Evolutionary conservation across 371 early-diverging fungal genomes (phyloP).

Genomic region (Mucor indicus): DNA sequence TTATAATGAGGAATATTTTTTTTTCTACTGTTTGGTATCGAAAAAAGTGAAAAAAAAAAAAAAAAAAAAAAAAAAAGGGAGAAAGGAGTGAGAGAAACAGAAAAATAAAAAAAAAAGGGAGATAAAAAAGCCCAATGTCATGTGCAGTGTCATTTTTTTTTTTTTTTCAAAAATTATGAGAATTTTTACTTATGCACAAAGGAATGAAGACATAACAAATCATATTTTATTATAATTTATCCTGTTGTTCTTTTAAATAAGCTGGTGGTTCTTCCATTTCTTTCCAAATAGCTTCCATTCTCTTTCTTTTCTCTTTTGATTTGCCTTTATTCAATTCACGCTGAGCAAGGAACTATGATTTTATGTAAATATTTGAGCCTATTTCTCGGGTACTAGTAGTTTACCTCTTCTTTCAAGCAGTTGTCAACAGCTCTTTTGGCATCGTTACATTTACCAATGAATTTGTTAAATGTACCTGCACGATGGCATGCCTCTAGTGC

Average conservation of each 20-base stretch:
- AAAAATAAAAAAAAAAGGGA: too few relatives aligned
- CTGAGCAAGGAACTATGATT: slow-evolving; percentile 35
- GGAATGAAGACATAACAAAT: neutral
- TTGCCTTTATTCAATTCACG: slow-evolving; percentile 38
- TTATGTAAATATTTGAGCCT: too few relatives aligned
- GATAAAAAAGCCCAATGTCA: too few relatives aligned
- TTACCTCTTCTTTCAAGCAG: slow-evolving; percentile 45
- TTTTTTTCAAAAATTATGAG: too few relatives aligned
- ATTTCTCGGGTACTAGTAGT: too few relatives aligned
- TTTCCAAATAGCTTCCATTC: slow-evolving; percentile 43
- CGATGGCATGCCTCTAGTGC: slow-evolving; percentile 44
- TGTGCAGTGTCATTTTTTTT: too few relatives aligned
- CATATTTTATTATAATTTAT: neutral
- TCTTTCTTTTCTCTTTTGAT: slow-evolving; percentile 35
- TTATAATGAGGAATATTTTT: too few relatives aligned
- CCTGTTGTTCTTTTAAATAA: slow-evolving; percentile 2
- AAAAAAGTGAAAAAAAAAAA: neutral
- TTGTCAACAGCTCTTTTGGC: slow-evolving; percentile 36
- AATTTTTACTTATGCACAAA: neutral
- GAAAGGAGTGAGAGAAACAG: too few relatives aligned
- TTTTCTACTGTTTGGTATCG: slow-evolving; percentile 5
- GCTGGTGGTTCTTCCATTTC: slow-evolving; percentile 49
- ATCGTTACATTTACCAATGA: slow-evolving; percentile 41
- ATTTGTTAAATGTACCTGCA: slow-evolving; percentile 43
- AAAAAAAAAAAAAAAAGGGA: too few relatives aligned